phyloP scores from a whole-genome alignment of 2,329 filamentous ascomycete genomes.

The Setomelanomma holmii region DNA sequence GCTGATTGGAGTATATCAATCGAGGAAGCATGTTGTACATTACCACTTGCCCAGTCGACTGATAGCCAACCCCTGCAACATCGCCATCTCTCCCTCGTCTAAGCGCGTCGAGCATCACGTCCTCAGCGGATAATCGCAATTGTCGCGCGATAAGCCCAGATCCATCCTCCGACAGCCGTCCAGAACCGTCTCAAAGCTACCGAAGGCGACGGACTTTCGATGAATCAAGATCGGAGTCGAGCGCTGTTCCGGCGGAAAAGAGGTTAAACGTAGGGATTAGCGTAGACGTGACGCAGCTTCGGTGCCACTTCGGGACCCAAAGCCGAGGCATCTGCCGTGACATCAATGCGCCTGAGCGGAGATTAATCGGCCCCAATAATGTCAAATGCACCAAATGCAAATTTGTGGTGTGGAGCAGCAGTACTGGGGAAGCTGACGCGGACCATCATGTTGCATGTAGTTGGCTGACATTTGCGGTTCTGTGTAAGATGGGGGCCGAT shows the following conservation, averaged over 20 bases:
- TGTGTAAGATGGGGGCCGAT: no score
- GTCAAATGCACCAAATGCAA: background rate
- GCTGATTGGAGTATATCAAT: background rate
- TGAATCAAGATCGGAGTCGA: background rate
- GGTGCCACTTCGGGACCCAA: background rate
- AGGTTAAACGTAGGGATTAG: background rate
- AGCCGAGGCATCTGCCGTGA: background rate
- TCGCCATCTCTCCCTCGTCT: background rate
- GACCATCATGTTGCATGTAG: no score
- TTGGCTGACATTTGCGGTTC: no score
- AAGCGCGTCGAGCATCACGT: background rate
- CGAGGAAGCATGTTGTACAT: background rate
- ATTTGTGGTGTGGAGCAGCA: background rate
- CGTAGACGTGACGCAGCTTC: background rate
- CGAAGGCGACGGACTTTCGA: background rate
- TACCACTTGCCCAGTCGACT: background rate
- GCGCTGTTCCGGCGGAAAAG: background rate
- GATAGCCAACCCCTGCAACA: background rate
- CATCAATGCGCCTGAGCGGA: background rate
- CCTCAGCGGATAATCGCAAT: constrained; percentile 13
- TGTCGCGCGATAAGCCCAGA: background rate
- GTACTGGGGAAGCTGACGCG: background rate
- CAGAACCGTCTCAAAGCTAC: background rate
- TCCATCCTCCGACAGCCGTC: constrained; percentile 4
- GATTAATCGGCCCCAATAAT: background rate